Percentiles rank a stretch among this genome's conserved stretches.
Conservation (phyloP, 2,329 filamentous ascomycete species). For the Epichloe bromicola region DNA sequence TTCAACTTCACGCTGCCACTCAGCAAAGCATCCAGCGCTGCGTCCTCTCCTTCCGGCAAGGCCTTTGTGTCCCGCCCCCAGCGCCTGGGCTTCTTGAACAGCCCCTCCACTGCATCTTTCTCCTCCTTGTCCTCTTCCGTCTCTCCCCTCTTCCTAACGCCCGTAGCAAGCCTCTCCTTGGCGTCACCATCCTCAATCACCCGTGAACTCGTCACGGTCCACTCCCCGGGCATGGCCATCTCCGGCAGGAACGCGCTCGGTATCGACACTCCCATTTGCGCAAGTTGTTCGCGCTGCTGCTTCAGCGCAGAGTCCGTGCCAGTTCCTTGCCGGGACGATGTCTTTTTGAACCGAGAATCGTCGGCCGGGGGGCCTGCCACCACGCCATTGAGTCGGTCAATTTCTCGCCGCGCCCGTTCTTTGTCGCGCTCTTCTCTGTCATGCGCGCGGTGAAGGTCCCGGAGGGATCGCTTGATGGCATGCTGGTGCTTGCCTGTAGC, state of each 20-base stretch:
- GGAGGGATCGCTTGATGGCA: constrained; percentile 76
- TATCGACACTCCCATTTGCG: constrained; percentile 72
- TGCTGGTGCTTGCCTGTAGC: constrained; percentile 74
- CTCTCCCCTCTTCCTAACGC: constrained; percentile 48
- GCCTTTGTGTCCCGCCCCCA: constrained; percentile 42
- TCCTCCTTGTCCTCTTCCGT: constrained; percentile 50
- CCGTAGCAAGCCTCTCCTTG: constrained; percentile 31
- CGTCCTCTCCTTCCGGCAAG: constrained; percentile 32
- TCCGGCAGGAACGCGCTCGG: constrained; percentile 67
- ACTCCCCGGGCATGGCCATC: constrained; percentile 81
- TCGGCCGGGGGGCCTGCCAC: constrained; percentile 28
- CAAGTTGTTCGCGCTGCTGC: constrained; percentile 75
- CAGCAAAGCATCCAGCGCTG: constrained; percentile 51
- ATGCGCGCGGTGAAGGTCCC: constrained; percentile 74
- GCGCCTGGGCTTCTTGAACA: constrained; percentile 45
- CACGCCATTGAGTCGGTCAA: constrained; percentile 73
- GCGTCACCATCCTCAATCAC: constrained; percentile 31
- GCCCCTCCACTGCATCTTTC: constrained; percentile 41
- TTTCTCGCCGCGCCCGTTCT: constrained; percentile 69
- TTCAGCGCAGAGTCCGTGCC: constrained; percentile 51
- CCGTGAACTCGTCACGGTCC: constrained; percentile 59
- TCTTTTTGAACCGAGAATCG: background rate
- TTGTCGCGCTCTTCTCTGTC: constrained; percentile 72
- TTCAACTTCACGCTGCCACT: constrained; percentile 20
- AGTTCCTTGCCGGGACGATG: background rate